phyloP scores from a whole-genome alignment of 768 basidiomycete species.

The Mycena rosella region DNA sequence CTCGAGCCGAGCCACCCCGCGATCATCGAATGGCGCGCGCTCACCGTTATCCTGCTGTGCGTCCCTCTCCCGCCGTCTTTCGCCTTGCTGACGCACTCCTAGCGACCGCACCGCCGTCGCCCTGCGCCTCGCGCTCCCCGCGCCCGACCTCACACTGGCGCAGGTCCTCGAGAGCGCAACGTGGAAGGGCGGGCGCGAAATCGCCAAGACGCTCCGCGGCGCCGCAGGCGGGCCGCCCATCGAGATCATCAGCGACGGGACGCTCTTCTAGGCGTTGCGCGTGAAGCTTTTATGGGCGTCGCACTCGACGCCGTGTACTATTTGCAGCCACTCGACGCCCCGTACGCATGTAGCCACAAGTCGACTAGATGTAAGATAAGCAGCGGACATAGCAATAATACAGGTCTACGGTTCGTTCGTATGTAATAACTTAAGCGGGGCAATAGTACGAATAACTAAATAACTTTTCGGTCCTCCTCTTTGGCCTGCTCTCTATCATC shows the following conservation, averaged over 20 bases:
- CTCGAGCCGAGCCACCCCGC: conserved; percentile 86
- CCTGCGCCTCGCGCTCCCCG: conserved; percentile 70
- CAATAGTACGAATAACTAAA: conserved; percentile 3
- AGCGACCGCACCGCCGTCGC: conserved; percentile 86
- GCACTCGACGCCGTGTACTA: no score
- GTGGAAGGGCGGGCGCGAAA: conserved; percentile 97
- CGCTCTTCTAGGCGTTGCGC: conserved; percentile 42
- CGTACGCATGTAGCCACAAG: no score
- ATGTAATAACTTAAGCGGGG: not conserved
- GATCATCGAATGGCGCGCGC: conserved; percentile 95
- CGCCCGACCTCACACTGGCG: conserved; percentile 74
- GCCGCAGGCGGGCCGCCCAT: conserved; percentile 86
- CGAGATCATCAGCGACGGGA: conserved; percentile 88
- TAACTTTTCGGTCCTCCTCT: not conserved
- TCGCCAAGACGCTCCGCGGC: conserved; percentile 83
- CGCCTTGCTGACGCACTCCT: conserved; percentile 7
- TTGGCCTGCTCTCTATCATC: not conserved
- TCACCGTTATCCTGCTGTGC: conserved; percentile 94
- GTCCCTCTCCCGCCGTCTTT: conserved; percentile 42
- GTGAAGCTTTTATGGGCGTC: no score
- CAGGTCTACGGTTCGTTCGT: not conserved
- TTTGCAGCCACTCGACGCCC: no score
- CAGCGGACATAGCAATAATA: not conserved
- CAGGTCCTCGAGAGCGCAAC: conserved; percentile 96
- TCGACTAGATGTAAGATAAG: not conserved